Evolutionary conservation across 2,329 filamentous ascomycete species (phyloP).

Genomic region (Dothideomycetes sp.): DNA sequence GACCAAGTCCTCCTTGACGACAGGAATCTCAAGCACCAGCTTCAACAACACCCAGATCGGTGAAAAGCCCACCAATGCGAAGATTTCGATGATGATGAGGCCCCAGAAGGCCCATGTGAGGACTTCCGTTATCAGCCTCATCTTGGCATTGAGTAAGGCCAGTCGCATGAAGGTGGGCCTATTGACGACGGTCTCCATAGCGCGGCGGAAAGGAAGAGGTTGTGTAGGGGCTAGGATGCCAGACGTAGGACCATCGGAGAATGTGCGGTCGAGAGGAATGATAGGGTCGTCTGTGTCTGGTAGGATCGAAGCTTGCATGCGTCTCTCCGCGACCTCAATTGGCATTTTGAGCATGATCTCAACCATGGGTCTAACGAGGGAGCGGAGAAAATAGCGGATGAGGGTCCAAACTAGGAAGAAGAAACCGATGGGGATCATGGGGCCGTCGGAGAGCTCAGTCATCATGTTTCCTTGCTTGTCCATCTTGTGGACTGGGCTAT

Average conservation of each 20-base stretch:
- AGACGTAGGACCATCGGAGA: conserved; percentile 1
- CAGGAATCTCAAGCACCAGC: neutral
- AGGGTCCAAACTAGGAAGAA: neutral
- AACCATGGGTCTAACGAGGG: conserved; percentile 3
- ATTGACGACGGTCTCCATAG: conserved; percentile 3
- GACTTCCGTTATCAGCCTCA: neutral
- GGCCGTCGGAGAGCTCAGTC: neutral
- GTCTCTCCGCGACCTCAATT: neutral
- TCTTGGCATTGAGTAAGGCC: conserved; percentile 1
- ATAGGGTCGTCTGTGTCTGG: conserved; percentile 8
- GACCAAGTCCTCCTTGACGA: conserved; percentile 1
- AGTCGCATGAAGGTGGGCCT: conserved; percentile 2
- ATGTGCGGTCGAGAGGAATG: conserved; percentile 9
- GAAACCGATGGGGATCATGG: neutral
- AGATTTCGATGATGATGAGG: neutral
- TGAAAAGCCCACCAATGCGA: conserved; percentile 1
- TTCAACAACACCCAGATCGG: conserved; percentile 5
- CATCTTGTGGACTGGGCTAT: neutral
- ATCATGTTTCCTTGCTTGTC: neutral
- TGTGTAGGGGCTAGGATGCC: conserved; percentile 1
- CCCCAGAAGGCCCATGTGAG: neutral
- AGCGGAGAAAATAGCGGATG: neutral
- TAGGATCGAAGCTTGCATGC: conserved; percentile 8
- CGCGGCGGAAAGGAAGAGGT: neutral
- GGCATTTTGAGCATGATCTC: neutral